Conservation (phyloP, 2,329 filamentous ascomycete species). For the Clonostachys rhizophaga region DNA sequence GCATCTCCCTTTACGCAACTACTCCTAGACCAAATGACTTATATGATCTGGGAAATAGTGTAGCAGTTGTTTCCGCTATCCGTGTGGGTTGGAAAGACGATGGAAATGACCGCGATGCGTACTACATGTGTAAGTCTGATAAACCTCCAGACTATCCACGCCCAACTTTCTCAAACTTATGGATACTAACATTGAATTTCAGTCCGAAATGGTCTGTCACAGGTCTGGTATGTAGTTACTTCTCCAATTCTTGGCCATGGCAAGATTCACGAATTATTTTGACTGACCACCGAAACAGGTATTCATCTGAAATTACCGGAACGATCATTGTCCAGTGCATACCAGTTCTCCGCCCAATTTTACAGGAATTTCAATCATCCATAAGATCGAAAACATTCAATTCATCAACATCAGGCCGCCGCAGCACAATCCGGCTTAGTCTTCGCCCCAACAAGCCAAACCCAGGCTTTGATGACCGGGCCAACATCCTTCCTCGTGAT, state of each 20-base stretch:
- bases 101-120: constrained; percentile 36
- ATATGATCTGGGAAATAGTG: constrained; percentile 10
- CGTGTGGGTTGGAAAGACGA: constrained; percentile 43
- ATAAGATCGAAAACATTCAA: too few relatives aligned
- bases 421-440: too few relatives aligned
- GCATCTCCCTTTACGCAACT: constrained; percentile 2
- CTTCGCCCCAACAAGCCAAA: too few relatives aligned
- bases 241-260: neutral
- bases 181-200: neutral
- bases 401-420: too few relatives aligned
- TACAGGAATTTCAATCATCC: constrained; percentile 9
- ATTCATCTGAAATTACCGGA: constrained; percentile 45
- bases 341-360: constrained; percentile 41
- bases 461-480: too few relatives aligned
- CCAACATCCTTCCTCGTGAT: too few relatives aligned
- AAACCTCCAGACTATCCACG: neutral
- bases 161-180: too few relatives aligned
- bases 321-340: constrained; percentile 52
- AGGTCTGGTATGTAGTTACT: neutral
- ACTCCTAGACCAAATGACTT: too few relatives aligned
- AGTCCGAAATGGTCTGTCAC: neutral
- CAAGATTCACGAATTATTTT: neutral
- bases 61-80: constrained; percentile 41
- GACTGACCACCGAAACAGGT: constrained; percentile 11
- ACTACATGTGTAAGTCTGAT: constrained; percentile 34